These are phyloP conservation scores for Exserohilum turcica DNA, from an alignment of 2,329 filamentous ascomycete genomes.

Conservation along the genomic window DNA sequence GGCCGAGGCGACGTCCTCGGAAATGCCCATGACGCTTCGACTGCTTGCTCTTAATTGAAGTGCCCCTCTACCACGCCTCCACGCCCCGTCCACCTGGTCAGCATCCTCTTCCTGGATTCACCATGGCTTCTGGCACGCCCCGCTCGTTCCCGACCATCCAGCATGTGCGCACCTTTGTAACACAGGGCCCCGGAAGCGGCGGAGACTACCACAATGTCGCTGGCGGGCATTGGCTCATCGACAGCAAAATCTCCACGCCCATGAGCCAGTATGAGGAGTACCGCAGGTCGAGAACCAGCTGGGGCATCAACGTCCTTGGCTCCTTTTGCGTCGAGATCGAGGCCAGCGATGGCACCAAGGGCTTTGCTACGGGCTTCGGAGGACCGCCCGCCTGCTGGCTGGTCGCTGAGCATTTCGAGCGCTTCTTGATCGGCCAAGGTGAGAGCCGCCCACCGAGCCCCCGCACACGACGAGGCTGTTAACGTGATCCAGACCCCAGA, in stretches of 20 bases:
- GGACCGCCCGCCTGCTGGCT: constrained; percentile 94
- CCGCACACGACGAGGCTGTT: not conserved
- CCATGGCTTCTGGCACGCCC: constrained; percentile 41
- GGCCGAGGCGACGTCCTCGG: constrained; percentile 34
- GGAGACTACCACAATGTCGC: constrained; percentile 90
- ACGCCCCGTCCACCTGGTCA: constrained; percentile 1
- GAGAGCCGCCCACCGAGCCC: constrained; percentile 16
- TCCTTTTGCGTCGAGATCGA: constrained; percentile 92
- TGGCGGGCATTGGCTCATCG: constrained; percentile 76
- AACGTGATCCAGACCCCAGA: constrained; percentile 68
- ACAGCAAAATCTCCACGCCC: constrained; percentile 88
- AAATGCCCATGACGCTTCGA: constrained; percentile 1
- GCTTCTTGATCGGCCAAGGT: constrained; percentile 83
- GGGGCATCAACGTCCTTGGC: constrained; percentile 94
- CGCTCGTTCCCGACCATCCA: constrained; percentile 76
- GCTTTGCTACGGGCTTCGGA: constrained; percentile 92
- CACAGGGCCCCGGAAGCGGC: constrained; percentile 62
- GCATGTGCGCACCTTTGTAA: constrained; percentile 73
- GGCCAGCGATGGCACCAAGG: constrained; percentile 86
- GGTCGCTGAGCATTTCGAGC: constrained; percentile 88
- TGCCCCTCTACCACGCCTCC: constrained; percentile 20
- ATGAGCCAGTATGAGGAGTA: constrained; percentile 91
- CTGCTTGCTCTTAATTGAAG: too few relatives aligned
- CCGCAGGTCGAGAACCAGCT: constrained; percentile 83
- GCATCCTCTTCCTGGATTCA: constrained; percentile 10